Evolutionary conservation across 108 stramenopile species (phyloP), one percentile per base, ranked within the genome.

Genomic region (Epithemia pelagica): DNA sequence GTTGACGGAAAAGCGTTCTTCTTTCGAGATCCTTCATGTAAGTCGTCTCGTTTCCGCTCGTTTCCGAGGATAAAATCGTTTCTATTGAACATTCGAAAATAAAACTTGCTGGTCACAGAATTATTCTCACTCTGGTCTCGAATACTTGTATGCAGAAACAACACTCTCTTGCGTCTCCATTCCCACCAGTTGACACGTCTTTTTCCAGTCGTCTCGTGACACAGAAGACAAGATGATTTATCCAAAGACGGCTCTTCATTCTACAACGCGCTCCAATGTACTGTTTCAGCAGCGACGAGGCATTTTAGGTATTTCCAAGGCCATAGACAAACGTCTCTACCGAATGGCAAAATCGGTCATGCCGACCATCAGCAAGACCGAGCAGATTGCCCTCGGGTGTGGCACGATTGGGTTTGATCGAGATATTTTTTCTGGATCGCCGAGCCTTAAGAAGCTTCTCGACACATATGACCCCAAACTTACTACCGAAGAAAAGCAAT

Each of bases 321-420:
- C 88, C 37, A 68, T 93, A 58, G 89, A 93, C 69, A 90, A 85
- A 64, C 85, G 86, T n/a, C 70, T 88, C 27, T 93, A 90, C 67
- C 78, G 87, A n/a, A 76, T 80, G 80, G 92, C 92, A 23, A 84
- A 80, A 72, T 75, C 85, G 1, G 90, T 96, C 58, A 96, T 95
- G 86, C 97, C 97, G 31, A 74, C 94, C 30, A 96, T 98, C 68
- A 90, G 88, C 33, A 84, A 94, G 67, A 98, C 97, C 0, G 97
- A 98, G 71, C 89, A 95, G 54, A 94, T 96, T 63, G 97, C 97
- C n/a, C 77, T 98, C 46, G 96, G 95, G 30, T 95, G 94, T 62
- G 97, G 97, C 28, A 96, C 97, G 30, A 95, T 98, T 75, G 98
- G 98, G 37, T 98, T 98, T 73, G 98, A 98, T 64, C 86, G 95